A percentile compares a stretch with the other conserved stretches of the same genome.
Evolutionary conservation across 83 land plant genomes (phyloP).

Genomic region (Thuja plicata): DNA sequence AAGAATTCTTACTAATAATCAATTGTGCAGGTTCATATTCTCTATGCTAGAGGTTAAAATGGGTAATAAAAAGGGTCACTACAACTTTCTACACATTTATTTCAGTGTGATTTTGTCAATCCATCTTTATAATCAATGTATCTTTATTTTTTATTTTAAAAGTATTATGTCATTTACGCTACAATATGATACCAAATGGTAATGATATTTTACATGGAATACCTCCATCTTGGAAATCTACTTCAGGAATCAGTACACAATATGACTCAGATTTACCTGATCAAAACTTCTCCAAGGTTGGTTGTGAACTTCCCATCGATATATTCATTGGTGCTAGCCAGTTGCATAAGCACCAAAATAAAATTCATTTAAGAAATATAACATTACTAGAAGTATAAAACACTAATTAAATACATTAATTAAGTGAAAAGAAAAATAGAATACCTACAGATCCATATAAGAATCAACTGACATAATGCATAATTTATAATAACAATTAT

Average conservation of each 20-base stretch:
- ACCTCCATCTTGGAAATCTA: background rate
- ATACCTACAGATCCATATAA: constrained; percentile 94
- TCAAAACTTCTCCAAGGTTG: constrained; percentile 89
- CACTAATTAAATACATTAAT: background rate
- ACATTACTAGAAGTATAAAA: background rate
- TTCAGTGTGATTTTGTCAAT: no score
- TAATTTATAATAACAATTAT: no score
- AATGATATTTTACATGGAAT: background rate
- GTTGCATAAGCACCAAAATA: constrained; percentile 33
- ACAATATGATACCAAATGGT: background rate
- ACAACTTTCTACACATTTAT: background rate
- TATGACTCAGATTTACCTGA: constrained; percentile 51
- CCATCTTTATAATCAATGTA: background rate
- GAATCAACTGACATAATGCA: constrained; percentile 95
- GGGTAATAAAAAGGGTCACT: no score
- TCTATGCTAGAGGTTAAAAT: no score
- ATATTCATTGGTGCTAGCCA: constrained; percentile 89
- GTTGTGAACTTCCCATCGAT: constrained; percentile 87
- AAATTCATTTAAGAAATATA: background rate
- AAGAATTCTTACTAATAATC: no score
- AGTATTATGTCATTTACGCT: background rate
- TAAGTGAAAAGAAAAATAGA: background rate
- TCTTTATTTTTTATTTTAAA: background rate
- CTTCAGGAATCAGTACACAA: background rate
- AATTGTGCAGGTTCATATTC: no score